A percentile compares a stretch with the other conserved stretches of the same genome.
Conservation (phyloP, 805 yeast genomes). For the Sporopachydermia quercuum region DNA sequence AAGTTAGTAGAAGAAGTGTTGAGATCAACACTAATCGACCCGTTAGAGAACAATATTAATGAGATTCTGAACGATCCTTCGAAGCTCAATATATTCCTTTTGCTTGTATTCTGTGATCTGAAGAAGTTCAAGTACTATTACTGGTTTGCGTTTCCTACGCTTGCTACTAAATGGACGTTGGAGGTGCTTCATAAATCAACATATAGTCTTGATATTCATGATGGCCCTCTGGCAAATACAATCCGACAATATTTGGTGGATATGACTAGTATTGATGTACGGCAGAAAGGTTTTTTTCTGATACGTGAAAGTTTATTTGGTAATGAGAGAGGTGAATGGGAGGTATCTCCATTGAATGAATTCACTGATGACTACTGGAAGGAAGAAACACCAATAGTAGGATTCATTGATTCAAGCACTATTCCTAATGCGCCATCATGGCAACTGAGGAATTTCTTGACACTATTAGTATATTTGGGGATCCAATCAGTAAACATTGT, state of each 20-base stretch:
- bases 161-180: slow-evolving; percentile 36
- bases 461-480: slow-evolving; percentile 26
- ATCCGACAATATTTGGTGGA: slow-evolving; percentile 7
- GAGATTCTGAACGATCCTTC: slow-evolving; percentile 25
- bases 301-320: slow-evolving; percentile 11
- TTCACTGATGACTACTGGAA: slow-evolving; percentile 8
- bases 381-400: slow-evolving; percentile 13
- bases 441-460: slow-evolving; percentile 43
- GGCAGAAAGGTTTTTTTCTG: slow-evolving; percentile 18
- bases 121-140: slow-evolving; percentile 78
- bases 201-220: slow-evolving; percentile 4
- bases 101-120: slow-evolving; percentile 72
- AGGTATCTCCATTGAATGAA: slow-evolving; percentile 7
- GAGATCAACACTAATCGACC: not conserved
- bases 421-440: slow-evolving; percentile 29
- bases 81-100: slow-evolving; percentile 25
- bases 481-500: slow-evolving; percentile 21
- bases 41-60: slow-evolving; percentile 13
- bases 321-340: slow-evolving; percentile 7
- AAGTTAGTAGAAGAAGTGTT: slow-evolving; percentile 27
- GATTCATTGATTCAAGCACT: slow-evolving; percentile 26
- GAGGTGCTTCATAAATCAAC: slow-evolving; percentile 2
- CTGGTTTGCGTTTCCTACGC: slow-evolving; percentile 76
- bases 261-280: slow-evolving; percentile 7
- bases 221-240: slow-evolving; percentile 10